Conservation (phyloP, 1,284 basidiomycete species). For the Waitea zeae region DNA sequence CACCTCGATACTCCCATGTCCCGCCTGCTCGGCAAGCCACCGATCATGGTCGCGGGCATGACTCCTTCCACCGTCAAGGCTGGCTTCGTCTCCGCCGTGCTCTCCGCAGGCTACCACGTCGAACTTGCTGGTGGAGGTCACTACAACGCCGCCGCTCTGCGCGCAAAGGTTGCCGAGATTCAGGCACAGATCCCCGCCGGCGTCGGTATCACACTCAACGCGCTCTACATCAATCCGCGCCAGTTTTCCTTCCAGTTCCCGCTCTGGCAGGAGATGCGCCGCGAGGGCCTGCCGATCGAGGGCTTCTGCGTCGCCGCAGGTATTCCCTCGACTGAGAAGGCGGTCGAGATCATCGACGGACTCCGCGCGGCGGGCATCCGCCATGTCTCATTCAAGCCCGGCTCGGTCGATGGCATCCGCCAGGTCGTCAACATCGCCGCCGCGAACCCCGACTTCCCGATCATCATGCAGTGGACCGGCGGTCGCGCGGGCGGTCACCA, state of each 20-base stretch:
- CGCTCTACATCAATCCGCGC: slow-evolving; percentile 96
- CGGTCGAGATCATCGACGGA: slow-evolving; percentile 78
- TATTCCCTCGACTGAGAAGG: slow-evolving; percentile 86
- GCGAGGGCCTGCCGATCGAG: slow-evolving; percentile 89
- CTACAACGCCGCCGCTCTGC: slow-evolving; percentile 80
- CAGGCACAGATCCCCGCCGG: slow-evolving; percentile 70
- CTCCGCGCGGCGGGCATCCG: slow-evolving; percentile 75
- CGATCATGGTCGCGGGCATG: slow-evolving; percentile 99
- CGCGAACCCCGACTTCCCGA: slow-evolving; percentile 91
- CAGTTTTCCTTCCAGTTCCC: slow-evolving; percentile 97
- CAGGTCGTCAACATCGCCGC: slow-evolving; percentile 95
- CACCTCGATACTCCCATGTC: slow-evolving; percentile 95
- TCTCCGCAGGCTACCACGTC: slow-evolving; percentile 89
- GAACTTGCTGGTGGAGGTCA: slow-evolving; percentile 97
- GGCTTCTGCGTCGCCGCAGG: slow-evolving; percentile 98
- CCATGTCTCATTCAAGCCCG: slow-evolving; percentile 94
- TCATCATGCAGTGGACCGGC: slow-evolving; percentile 98
- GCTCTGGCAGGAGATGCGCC: slow-evolving; percentile 93
- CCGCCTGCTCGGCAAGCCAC: slow-evolving; percentile 86
- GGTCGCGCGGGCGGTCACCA: slow-evolving; percentile 99
- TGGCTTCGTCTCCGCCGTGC: slow-evolving; percentile 82
- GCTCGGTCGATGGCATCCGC: slow-evolving; percentile 91
- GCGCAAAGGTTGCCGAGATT: slow-evolving; percentile 82
- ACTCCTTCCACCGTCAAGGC: slow-evolving; percentile 88
- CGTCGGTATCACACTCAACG: slow-evolving; percentile 86